Evolutionary conservation across 2,329 filamentous ascomycete genomes (phyloP), one percentile per base, ranked within the genome.

Genomic region (Lojkania enalia): DNA sequence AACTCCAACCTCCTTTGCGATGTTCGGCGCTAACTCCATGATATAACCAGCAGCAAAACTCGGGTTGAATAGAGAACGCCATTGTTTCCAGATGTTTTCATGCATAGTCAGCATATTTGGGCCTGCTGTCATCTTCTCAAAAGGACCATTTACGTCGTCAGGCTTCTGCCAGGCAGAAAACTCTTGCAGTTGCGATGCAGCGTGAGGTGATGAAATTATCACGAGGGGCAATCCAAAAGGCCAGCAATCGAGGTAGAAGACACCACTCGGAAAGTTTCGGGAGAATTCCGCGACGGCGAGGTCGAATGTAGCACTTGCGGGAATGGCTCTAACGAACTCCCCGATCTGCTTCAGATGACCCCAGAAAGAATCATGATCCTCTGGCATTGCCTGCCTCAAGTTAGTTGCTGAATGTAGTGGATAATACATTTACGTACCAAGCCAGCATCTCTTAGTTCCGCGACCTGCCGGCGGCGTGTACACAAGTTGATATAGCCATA

Each of bases 41-140:
- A 51, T 47, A 20, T 48, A 40, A 2, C 41, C 43, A n/a, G 35
- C 27, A 21, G 38, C 44, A 20, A 53, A 53, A 19, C 48, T 44
- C 12, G 40, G 35, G 16, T 40, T 43, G 50, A 53, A 53, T 16
- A 51, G 18, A 4, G 33, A 3, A 12, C 50, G 19, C 40, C 44
- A 45, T 16, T 27, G 33, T 31, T 47, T 49, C 39, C 35, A 40
- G 4, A 12, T 21, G 3, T 42, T 27, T 16, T 46, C 38, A 2
- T 19, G 23, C 33, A 46, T 48, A n/a, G 35, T 46, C 36, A 48
- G 42, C 20, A 48, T 33, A 25, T 37, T 49, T 13, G n/a, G 13
- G 3, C 41, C 45, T 13, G 35, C 49, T 16, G 16, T 23, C 3
- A 51, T 27, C 5, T 33, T 30, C 4, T 49, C 9, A n/a, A 51